Percentiles rank a stretch among this genome's conserved stretches.
These are phyloP conservation scores for Inga oerstediana DNA, from an alignment of 306 rosid genomes.

Conservation along the genomic window DNA sequence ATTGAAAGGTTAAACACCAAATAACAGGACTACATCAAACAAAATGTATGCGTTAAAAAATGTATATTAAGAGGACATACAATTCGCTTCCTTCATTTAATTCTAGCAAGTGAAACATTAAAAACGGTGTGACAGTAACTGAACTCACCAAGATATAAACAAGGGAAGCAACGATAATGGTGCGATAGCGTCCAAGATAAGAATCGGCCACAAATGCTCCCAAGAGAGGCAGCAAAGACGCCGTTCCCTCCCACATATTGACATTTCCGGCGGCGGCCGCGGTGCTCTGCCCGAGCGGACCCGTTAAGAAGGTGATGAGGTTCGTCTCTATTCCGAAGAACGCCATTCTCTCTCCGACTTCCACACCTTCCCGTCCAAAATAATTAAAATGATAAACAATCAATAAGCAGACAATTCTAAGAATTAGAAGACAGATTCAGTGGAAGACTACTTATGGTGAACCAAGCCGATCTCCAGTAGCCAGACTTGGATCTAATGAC, in stretches of 20 bases:
- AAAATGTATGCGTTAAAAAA: background rate
- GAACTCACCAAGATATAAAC: background rate
- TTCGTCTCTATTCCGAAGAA: constrained; percentile 43
- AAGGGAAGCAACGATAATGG: constrained; percentile 21
- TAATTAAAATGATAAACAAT: background rate
- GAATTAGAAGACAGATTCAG: background rate
- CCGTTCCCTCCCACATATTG: constrained; percentile 46
- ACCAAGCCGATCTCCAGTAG: constrained; percentile 5
- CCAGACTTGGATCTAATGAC: background rate
- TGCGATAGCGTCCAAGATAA: constrained; percentile 30
- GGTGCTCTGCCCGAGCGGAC: constrained; percentile 40
- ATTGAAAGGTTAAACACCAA: background rate
- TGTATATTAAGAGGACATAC: background rate
- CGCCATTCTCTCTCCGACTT: constrained; percentile 45
- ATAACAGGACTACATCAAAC: background rate
- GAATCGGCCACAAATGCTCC: constrained; percentile 54
- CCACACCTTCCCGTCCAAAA: constrained; percentile 27
- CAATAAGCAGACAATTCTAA: background rate
- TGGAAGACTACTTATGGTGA: background rate
- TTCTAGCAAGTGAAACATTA: background rate
- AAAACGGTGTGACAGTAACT: background rate
- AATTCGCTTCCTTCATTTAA: background rate
- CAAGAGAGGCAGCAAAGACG: constrained; percentile 36
- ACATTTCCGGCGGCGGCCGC: constrained; percentile 44
- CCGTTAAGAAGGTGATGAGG: constrained; percentile 47